A percentile compares a stretch with the other conserved stretches of the same genome.
These are phyloP conservation scores for Phaeolepiota aurea DNA, from an alignment of 768 basidiomycete genomes.

Conservation along the genomic window DNA sequence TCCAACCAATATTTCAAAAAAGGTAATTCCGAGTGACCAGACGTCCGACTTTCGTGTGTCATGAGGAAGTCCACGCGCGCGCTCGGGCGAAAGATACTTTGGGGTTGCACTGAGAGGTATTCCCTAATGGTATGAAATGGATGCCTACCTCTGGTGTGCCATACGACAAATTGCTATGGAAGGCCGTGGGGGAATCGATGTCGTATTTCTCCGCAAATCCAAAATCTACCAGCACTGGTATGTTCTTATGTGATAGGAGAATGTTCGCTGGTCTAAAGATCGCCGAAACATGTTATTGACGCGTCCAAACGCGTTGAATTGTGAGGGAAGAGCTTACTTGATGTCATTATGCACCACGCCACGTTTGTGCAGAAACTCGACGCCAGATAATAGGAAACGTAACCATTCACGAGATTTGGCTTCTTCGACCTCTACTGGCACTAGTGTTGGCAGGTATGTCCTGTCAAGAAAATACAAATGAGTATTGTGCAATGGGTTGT, in stretches of 20 bases:
- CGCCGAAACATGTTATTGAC: conserved; percentile 1
- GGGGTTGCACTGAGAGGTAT: no score
- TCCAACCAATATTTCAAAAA: conserved; percentile 91
- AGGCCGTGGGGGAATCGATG: conserved; percentile 49
- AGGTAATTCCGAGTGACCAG: conserved; percentile 82
- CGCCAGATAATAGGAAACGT: conserved; percentile 68
- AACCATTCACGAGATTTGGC: conserved; percentile 75
- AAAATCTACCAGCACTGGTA: conserved; percentile 91
- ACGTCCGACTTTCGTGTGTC: conserved; percentile 91
- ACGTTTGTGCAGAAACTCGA: conserved; percentile 76
- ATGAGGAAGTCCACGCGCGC: conserved; percentile 81
- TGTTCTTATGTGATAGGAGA: conserved; percentile 65
- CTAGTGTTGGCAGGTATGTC: conserved; percentile 77
- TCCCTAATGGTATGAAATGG: no score
- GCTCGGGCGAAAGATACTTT: conserved; percentile 88
- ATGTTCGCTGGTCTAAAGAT: conserved; percentile 81
- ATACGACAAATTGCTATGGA: conserved; percentile 76
- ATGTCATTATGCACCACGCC: conserved; percentile 92
- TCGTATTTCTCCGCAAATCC: conserved; percentile 92
- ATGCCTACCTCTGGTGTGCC: conserved; percentile 94
- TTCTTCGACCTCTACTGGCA: conserved; percentile 87
- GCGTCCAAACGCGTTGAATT: conserved; percentile 2
- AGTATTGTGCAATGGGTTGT: conserved; percentile 9
- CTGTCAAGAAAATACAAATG: conserved; percentile 30
- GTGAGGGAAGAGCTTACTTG: conserved; percentile 53